These are phyloP conservation scores for Leccinum pallidistipes DNA, from an alignment of 1,284 basidiomycete species.

Conservation along the genomic window DNA sequence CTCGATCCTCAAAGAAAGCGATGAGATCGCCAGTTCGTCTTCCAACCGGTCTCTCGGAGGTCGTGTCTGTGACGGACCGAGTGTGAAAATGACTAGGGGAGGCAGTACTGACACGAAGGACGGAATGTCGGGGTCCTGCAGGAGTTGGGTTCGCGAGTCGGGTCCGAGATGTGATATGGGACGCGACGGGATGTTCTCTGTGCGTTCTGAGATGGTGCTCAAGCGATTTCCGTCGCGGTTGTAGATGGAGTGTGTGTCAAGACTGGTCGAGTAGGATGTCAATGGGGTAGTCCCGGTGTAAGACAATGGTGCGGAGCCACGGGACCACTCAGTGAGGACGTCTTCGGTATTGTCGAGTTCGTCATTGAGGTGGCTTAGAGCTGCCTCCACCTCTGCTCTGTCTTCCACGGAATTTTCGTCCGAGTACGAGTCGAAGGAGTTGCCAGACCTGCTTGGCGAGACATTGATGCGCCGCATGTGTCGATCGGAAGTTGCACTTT, in stretches of 20 bases:
- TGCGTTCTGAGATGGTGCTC: slow-evolving; percentile 61
- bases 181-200: slow-evolving; percentile 50
- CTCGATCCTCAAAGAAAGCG: slow-evolving; percentile 68
- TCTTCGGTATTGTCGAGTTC: slow-evolving; percentile 63
- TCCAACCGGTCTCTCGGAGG: slow-evolving; percentile 42
- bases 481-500: slow-evolving; percentile 37
- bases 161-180: slow-evolving; percentile 41
- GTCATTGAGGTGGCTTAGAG: slow-evolving; percentile 62
- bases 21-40: slow-evolving; percentile 69
- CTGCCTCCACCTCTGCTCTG: slow-evolving; percentile 62
- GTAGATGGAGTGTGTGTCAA: slow-evolving; percentile 36
- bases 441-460: slow-evolving; percentile 40
- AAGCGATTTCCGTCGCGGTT: slow-evolving; percentile 44
- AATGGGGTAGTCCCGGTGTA: slow-evolving; percentile 37
- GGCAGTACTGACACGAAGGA: slow-evolving; percentile 24
- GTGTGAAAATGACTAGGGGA: slow-evolving; percentile 30
- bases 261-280: slow-evolving; percentile 30
- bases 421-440: slow-evolving; percentile 37
- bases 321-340: slow-evolving; percentile 58
- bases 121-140: slow-evolving; percentile 44
- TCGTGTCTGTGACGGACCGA: slow-evolving; percentile 28
- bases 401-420: slow-evolving; percentile 50
- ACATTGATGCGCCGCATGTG: slow-evolving; percentile 43
- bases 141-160: slow-evolving; percentile 38
- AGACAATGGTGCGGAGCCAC: slow-evolving; percentile 35